These are phyloP conservation scores for Cryphonectria radicalis DNA, from an alignment of 2,329 filamentous ascomycete species.

Conservation along the genomic window DNA sequence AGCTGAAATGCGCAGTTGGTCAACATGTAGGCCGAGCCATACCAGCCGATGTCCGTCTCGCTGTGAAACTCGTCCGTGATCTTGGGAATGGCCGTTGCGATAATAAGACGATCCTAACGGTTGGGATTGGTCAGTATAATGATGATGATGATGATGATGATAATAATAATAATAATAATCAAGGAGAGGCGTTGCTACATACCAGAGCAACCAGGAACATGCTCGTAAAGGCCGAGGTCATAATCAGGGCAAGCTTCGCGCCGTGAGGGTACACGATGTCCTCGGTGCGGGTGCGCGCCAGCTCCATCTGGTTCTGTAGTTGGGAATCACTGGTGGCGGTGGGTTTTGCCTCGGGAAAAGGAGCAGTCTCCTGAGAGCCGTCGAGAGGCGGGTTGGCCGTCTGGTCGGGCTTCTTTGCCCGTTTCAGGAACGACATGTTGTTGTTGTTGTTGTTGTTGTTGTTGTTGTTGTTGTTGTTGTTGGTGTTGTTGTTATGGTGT, in stretches of 20 bases:
- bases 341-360: constrained; percentile 5
- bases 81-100: constrained; percentile 45
- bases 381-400: constrained; percentile 9
- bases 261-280: constrained; percentile 41
- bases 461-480: not conserved
- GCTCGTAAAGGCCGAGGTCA: constrained; percentile 41
- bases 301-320: constrained; percentile 21
- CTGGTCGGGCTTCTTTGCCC: constrained; percentile 24
- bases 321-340: constrained; percentile 8
- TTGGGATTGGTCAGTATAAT: not conserved
- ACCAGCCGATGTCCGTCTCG: constrained; percentile 45
- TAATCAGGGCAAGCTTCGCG: constrained; percentile 38
- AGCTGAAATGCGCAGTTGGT: constrained; percentile 45
- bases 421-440: constrained; percentile 26
- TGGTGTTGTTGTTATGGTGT: not conserved
- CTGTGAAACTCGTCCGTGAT: constrained; percentile 46
- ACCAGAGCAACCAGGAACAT: constrained; percentile 46
- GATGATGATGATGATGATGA: too few relatives aligned
- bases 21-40: constrained; percentile 44
- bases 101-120: constrained; percentile 40
- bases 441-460: not conserved
- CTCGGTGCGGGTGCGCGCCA: constrained; percentile 33
- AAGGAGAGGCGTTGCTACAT: constrained; percentile 10
- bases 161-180: too few relatives aligned
- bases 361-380: constrained; percentile 8